Evolutionary conservation across 192 early-diverging fungal genomes (phyloP).

Genomic region (Umbelopsis ramanniana): DNA sequence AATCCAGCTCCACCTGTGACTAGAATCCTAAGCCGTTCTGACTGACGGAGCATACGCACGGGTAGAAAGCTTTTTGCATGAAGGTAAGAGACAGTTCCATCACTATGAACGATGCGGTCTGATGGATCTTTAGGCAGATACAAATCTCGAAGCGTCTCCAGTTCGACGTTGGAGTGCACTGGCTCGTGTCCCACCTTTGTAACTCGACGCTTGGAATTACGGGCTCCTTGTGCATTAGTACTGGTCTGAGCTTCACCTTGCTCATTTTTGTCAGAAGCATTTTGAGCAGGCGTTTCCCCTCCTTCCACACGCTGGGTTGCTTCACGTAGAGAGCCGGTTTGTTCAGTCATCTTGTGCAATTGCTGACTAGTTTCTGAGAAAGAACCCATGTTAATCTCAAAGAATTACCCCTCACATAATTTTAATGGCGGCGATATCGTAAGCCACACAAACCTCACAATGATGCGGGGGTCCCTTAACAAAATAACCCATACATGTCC

Average conservation of each 20-base stretch:
- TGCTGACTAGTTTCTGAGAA: background rate
- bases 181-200: constrained; percentile 38
- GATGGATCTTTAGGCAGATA: constrained; percentile 40
- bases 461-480: no score
- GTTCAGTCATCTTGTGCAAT: background rate
- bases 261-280: background rate
- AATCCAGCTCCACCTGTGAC: constrained; percentile 91
- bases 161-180: constrained; percentile 40
- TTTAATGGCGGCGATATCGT: no score
- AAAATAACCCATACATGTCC: no score
- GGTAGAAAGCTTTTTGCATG: constrained; percentile 54
- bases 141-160: constrained; percentile 38
- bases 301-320: background rate
- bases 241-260: background rate
- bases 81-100: constrained; percentile 49
- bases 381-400: background rate
- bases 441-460: no score
- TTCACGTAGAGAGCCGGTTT: background rate
- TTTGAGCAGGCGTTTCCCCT: background rate
- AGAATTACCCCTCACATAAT: no score
- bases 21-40: constrained; percentile 70
- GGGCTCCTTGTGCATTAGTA: background rate
- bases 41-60: constrained; percentile 55
- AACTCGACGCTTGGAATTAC: constrained; percentile 10
- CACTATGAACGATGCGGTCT: constrained; percentile 33